Base-by-base conservation (phyloP, 1,284 basidiomycete genomes). In the Gastroboletus turbinatus region DNA sequence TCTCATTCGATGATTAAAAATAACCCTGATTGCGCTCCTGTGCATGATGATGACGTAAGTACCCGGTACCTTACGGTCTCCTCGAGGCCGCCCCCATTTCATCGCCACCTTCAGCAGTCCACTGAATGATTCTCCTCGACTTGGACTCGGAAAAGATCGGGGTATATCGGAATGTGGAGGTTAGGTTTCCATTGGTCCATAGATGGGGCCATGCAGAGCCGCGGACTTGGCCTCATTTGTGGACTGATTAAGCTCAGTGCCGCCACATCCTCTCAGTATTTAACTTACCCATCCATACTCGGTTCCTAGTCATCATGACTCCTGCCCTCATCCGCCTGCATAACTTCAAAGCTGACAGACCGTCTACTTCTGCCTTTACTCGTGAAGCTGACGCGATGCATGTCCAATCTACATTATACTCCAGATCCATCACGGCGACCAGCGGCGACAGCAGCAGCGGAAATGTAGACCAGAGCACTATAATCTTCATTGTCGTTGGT, bases 401-500 rank as follows among this genome's bases (percentile, higher is more conserved):
- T 17, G 14, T 47, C 27, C 64, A 56, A 49, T 46, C 51, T 27
- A 3, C 35, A 14, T 23, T 65, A 21, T 17, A 56, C 47, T 8
- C 63, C 36, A 68, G 68, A 49, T 61, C 60, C 29, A 10, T 52
- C 32, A 8, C 14, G 9, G 45, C 33, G 11, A 27, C 35, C 40
- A 33, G 17, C 23, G 33, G 9, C 44, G 19, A 21, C 25, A 21
- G 36, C 14, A 4, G 43, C 32, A 21, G 44, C 25, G 50, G 35
- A 16, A 50, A 57, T 1, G 5, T 70, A 6, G 53, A 56, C 32
- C 5, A n/a, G 16, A 58, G 53, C 45, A 70, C 68, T 32, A 46
- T 62, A 35, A 54, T 70, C 47, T 66, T 67, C 48, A 67, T 67
- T 32, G 48, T 63, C 8, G 53, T 67, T 30, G 66, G 65, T 49